phyloP scores from a whole-genome alignment of 345 rosid genomes.

The Moringa oleifera region DNA sequence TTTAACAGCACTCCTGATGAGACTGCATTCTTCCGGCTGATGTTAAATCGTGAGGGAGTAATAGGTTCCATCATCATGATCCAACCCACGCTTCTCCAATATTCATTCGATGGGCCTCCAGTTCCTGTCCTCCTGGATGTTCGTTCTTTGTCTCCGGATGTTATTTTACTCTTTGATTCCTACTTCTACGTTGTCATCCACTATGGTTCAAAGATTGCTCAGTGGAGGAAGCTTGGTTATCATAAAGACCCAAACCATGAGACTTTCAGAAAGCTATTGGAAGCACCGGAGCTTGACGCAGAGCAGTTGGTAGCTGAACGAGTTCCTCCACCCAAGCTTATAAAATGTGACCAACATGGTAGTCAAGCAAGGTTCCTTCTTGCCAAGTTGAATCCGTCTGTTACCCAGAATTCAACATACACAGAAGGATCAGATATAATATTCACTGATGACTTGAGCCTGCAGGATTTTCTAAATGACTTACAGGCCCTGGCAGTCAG shows the following conservation, averaged over 20 bases:
- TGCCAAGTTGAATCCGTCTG: conserved; percentile 92
- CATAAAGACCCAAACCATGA: conserved; percentile 79
- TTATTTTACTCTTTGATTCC: conserved; percentile 85
- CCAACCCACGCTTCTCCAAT: conserved; percentile 87
- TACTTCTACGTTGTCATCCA: conserved; percentile 85
- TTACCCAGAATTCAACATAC: conserved; percentile 68
- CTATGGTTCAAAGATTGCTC: conserved; percentile 84
- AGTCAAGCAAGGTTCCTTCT: conserved; percentile 97
- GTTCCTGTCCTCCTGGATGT: conserved; percentile 91
- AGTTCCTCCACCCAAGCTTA: conserved; percentile 69
- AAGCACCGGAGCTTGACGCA: conserved; percentile 78
- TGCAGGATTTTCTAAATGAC: conserved; percentile 80
- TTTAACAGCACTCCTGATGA: conserved; percentile 88
- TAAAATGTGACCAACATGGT: conserved; percentile 88
- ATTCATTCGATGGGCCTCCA: conserved; percentile 92
- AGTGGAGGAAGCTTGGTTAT: conserved; percentile 84
- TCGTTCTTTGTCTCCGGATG: conserved; percentile 66
- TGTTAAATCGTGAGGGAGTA: conserved; percentile 92
- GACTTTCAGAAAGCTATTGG: conserved; percentile 76
- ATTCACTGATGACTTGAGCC: conserved; percentile 81
- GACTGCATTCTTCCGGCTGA: conserved; percentile 77
- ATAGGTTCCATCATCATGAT: conserved; percentile 86
- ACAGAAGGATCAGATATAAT: conserved; percentile 64
- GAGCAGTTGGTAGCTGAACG: conserved; percentile 62
- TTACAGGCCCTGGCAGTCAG: conserved; percentile 81